Evolutionary conservation across 208 protist species (phyloP).

Genomic region (Acanthamoeba quina): DNA sequence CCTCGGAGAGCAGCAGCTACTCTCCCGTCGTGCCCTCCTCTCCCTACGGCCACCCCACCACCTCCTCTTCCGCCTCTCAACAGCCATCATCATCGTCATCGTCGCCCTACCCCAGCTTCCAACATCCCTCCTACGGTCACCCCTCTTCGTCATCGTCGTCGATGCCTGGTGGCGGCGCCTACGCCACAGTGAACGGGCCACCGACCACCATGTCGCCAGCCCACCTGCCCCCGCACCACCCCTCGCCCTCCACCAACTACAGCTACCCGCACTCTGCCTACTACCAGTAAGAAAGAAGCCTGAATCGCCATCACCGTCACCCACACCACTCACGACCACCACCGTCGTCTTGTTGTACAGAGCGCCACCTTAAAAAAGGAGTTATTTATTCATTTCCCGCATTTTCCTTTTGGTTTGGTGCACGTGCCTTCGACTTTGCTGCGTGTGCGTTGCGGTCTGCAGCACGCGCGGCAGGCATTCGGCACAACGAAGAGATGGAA

Average conservation of each 20-base stretch:
- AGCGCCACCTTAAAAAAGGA: too few relatives aligned
- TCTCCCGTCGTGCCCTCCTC: not conserved
- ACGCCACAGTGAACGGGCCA: not conserved
- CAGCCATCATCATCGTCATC: not conserved
- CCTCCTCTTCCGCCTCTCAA: not conserved
- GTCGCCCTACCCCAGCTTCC: not conserved
- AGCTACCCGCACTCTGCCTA: not conserved
- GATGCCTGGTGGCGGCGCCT: not conserved
- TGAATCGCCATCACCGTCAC: too few relatives aligned
- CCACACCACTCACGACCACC: too few relatives aligned
- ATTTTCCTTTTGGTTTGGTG: too few relatives aligned
- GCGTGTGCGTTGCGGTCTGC: too few relatives aligned
- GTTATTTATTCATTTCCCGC: too few relatives aligned
- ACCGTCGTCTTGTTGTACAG: too few relatives aligned
- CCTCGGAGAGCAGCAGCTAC: not conserved
- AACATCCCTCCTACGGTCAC: not conserved
- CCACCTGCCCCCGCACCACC: slow-evolving; percentile 1
- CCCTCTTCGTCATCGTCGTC: not conserved
- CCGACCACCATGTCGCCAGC: slow-evolving; percentile 2
- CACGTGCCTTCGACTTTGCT: too few relatives aligned
- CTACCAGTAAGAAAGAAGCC: not conserved
- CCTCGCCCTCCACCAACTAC: not conserved
- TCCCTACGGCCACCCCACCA: not conserved
- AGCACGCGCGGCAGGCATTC: too few relatives aligned
- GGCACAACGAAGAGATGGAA: too few relatives aligned